phyloP scores from a whole-genome alignment of 1,139 yeast species.

The Yamadazyma mexicana region DNA sequence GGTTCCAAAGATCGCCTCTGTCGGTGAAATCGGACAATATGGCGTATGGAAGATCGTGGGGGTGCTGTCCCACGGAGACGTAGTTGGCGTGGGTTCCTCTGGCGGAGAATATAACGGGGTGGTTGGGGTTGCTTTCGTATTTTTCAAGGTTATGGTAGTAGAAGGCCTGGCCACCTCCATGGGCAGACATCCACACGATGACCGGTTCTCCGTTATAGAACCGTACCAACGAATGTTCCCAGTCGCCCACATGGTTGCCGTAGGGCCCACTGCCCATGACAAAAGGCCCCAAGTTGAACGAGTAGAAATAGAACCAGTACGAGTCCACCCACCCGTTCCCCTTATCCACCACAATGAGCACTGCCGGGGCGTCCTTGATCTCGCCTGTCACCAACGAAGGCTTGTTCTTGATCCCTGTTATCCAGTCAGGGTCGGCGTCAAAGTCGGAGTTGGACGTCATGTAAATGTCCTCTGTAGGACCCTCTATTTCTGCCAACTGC shows the following conservation, averaged over 20 bases:
- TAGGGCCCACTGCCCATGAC: conserved; percentile 98
- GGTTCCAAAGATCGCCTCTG: conserved; percentile 94
- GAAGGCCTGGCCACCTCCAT: conserved; percentile 95
- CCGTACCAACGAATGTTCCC: conserved; percentile 94
- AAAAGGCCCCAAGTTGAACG: conserved; percentile 92
- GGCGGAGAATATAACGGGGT: conserved; percentile 84
- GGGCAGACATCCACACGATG: conserved; percentile 98
- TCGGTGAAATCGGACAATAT: conserved; percentile 92
- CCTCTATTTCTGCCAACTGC: conserved; percentile 37
- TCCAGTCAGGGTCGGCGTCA: conserved; percentile 77
- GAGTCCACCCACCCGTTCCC: conserved; percentile 94
- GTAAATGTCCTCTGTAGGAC: conserved; percentile 29
- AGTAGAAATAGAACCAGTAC: conserved; percentile 93
- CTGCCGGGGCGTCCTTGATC: conserved; percentile 75
- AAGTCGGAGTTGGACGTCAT: conserved; percentile 74
- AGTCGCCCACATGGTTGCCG: conserved; percentile 96
- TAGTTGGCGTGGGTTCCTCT: conserved; percentile 97
- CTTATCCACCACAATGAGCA: conserved; percentile 80
- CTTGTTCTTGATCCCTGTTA: conserved; percentile 66
- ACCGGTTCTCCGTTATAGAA: conserved; percentile 79
- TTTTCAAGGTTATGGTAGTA: conserved; percentile 74
- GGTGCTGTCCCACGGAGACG: conserved; percentile 93
- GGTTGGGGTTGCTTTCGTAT: conserved; percentile 44
- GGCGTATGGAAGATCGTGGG: conserved; percentile 91
- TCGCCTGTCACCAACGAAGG: conserved; percentile 76